Conservation (phyloP, 1,284 basidiomycete genomes). For the Veloboletus limbatus region DNA sequence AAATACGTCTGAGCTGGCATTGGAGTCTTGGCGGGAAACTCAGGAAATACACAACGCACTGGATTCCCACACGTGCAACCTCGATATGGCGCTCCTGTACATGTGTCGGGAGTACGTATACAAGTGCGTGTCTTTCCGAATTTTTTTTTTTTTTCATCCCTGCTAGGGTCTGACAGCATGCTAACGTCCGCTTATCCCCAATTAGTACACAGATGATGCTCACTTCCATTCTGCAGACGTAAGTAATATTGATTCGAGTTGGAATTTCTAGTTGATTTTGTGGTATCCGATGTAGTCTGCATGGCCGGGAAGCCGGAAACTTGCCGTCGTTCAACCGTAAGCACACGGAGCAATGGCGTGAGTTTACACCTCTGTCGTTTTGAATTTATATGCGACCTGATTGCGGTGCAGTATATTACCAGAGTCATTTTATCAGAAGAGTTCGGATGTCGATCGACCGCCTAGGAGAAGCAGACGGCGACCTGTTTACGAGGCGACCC, state of each 20-base stretch:
- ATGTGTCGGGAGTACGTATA: conserved; percentile 68
- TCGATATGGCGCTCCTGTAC: conserved; percentile 64
- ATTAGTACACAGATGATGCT: conserved; percentile 65
- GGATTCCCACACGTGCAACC: conserved; percentile 63
- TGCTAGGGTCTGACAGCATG: conserved; percentile 12
- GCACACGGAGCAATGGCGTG: conserved; percentile 74
- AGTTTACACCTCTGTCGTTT: conserved; percentile 32
- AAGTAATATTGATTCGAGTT: conserved; percentile 28
- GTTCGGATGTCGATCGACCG: conserved; percentile 51
- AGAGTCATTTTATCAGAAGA: conserved; percentile 55
- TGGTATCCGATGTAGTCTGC: conserved; percentile 37
- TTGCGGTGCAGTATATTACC: conserved; percentile 53
- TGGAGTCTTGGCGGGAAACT: conserved; percentile 60
- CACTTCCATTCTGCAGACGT: conserved; percentile 65
- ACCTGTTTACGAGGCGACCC: conserved; percentile 59
- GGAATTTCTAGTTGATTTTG: background rate
- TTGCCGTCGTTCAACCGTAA: conserved; percentile 52
- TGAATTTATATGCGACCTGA: conserved; percentile 10
- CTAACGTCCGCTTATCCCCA: conserved; percentile 15
- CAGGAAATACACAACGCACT: conserved; percentile 63
- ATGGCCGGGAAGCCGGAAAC: conserved; percentile 40
- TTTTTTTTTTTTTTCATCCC: conserved; percentile 6
- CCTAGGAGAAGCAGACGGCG: conserved; percentile 44
- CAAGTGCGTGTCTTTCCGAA: conserved; percentile 50
- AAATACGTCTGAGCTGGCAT: conserved; percentile 55